Base-by-base conservation (phyloP, 2,329 filamentous ascomycete species). In the Botryotinia calthae region DNA sequence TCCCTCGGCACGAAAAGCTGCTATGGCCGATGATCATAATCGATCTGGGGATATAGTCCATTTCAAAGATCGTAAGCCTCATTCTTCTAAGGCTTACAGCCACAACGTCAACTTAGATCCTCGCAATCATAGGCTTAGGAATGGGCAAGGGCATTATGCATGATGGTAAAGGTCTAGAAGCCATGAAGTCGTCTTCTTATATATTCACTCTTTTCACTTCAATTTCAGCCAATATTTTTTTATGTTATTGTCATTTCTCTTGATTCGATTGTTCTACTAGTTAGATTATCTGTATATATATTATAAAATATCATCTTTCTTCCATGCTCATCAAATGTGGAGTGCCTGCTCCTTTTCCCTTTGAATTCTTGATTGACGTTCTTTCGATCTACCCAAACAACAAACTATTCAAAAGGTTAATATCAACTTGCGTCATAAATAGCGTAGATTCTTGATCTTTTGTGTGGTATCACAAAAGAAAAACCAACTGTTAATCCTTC, bases 371-470 rank as follows among this genome's bases (percentile, higher is more conserved):
- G 28, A 20, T 2, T 34, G 25, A 6, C 28, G 34, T 5, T 64
- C 20, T 20, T 25, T 4, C 44, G 14, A 65, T 18, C 20, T 34
- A 16, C 20, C 3, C n/a, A 1, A 25, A 8, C 28, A 61, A 40
- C 5, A 25, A 25, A 37, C 2, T 2, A 40, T 16, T n/a, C n/a
- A n/a, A n/a, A n/a, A n/a, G n/a, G n/a, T n/a, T 0, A 4, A 12
- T n/a, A 25, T 61, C 34, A n/a, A 18, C 6, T 9, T 62, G 8
- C 59, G 25, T 42, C 59, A 62, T 42, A n/a, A 2, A n/a, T 2
- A 18, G 7, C 6, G 14, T n/a, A 4, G 14, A 9, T 3, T 56
- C 7, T 40, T n/a, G 25, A 18, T 40, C 7, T 1, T 62, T n/a
- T n/a, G n/a, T n/a, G n/a, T n/a, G n/a, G n/a, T n/a, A n/a, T n/a